phyloP scores from a whole-genome alignment of 495 filamentous ascomycete genomes.

The Immersiella caudata region DNA sequence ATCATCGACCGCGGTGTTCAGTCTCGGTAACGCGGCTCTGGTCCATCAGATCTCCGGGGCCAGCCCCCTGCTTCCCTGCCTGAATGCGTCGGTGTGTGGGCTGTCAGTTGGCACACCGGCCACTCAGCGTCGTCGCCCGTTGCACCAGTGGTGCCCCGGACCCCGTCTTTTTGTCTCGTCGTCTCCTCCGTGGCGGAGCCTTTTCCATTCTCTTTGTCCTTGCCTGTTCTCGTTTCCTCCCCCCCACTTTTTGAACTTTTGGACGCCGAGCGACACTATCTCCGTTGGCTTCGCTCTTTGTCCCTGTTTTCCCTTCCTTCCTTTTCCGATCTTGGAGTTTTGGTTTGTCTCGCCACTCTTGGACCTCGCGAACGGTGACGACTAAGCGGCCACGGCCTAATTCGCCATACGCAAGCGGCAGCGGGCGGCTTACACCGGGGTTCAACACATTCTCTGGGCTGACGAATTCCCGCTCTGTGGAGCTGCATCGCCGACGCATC shows the following conservation, averaged over 20 bases:
- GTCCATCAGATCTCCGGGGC: neutral
- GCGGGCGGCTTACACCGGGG: slow-evolving; percentile 3
- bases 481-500: slow-evolving; percentile 11
- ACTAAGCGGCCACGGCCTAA: neutral
- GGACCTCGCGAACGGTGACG: neutral
- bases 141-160: neutral
- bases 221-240: neutral
- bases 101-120: neutral
- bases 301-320: neutral
- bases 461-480: slow-evolving; percentile 4
- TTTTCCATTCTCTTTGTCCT: neutral
- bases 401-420: slow-evolving; percentile 6
- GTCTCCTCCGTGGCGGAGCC: neutral
- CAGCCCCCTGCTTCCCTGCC: slow-evolving; percentile 6
- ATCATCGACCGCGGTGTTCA: neutral
- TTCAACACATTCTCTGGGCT: neutral
- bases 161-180: neutral
- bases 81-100: neutral
- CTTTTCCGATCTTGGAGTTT: neutral
- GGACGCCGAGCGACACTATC: neutral
- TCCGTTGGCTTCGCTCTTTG: slow-evolving; percentile 5
- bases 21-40: slow-evolving; percentile 15
- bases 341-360: neutral
- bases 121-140: neutral
- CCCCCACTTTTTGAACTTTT: neutral